Base-by-base conservation (phyloP, 768 basidiomycete genomes). In the Pleurotus tuoliensis region DNA sequence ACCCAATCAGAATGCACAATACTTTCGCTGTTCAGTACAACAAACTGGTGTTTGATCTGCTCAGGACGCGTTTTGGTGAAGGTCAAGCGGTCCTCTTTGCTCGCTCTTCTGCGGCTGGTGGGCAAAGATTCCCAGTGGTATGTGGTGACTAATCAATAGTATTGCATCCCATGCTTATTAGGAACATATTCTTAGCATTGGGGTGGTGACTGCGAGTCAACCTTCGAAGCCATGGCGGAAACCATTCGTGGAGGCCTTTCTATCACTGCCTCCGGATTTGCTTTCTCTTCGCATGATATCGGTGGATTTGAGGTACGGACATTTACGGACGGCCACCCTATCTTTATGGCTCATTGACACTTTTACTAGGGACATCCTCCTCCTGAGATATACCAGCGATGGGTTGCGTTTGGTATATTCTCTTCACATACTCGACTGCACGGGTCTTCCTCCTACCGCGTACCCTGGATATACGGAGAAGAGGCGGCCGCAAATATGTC, bases 181-280 rank as follows among this genome's bases (percentile, higher is more conserved):
- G 16, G 24, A 16, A 55, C 9, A 15, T n/a, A 9, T 18, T 5
- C 11, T 1, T 44, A 55, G 54, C 84, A 87, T 64, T 86, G 86
- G 86, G 84, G 85, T 48, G 87, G 88, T 2, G 87, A 90, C 59
- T 88, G 87, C 68, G 87, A 88, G 64, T 85, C 84, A 4, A 87
- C 86, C 1, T 89, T 81, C 71, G 86, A 87, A 65, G 88, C 86
- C 3, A 90, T 91, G 87, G 85, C 84, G 0, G 87, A 91, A 68
- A 81, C 86, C 1, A 69, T 89, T 51, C 77, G 87, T 4, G 88
- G 88, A 8, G 74, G 76, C 15, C 69, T 91, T n/a, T 84, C 83
- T 39, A 68, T 90, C 54, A 85, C 84, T 1, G 57, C 77, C 4
- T 87, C 86, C 27, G 87, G 88, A 1, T 91, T 88, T 61, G 85